A percentile compares a stretch with the other conserved stretches of the same genome.
phyloP scores from a whole-genome alignment of 2,329 filamentous ascomycete species.

The Aspergillus ibericus region DNA sequence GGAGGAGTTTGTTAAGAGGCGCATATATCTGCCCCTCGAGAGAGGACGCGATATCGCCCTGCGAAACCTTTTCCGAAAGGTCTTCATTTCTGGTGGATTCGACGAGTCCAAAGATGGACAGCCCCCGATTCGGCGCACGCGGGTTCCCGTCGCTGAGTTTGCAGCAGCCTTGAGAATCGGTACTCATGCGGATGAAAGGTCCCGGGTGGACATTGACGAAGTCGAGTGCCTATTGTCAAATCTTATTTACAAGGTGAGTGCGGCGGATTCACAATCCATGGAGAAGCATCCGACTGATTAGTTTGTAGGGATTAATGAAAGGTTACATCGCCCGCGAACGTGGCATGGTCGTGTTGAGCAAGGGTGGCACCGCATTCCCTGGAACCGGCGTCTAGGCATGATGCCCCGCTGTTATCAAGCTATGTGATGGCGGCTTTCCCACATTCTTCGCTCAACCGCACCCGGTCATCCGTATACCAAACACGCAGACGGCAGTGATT shows the following conservation, averaged over 20 bases:
- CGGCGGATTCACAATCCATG: background rate
- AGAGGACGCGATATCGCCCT: constrained; percentile 87
- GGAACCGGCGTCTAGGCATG: constrained; percentile 73
- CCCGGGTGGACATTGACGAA: constrained; percentile 79
- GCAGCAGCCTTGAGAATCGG: constrained; percentile 77
- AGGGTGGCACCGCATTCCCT: constrained; percentile 81
- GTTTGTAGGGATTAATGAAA: constrained; percentile 83
- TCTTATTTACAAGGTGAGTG: constrained; percentile 91
- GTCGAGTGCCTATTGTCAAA: constrained; percentile 94
- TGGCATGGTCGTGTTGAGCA: constrained; percentile 88
- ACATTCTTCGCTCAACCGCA: background rate
- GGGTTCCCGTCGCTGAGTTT: constrained; percentile 82
- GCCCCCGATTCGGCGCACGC: constrained; percentile 63
- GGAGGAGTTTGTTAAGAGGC: constrained; percentile 87
- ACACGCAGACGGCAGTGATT: background rate
- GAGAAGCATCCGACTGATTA: constrained; percentile 13
- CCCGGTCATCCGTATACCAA: background rate
- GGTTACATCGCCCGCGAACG: constrained; percentile 93
- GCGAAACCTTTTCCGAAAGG: constrained; percentile 87
- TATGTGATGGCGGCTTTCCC: background rate
- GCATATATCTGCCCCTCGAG: constrained; percentile 93
- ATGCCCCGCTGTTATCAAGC: background rate
- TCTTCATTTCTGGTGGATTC: constrained; percentile 81
- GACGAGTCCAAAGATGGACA: constrained; percentile 72
- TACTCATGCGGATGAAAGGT: constrained; percentile 50